A percentile compares a stretch with the other conserved stretches of the same genome.
phyloP scores from a whole-genome alignment of 495 filamentous ascomycete genomes.

The Daldinia grandis region DNA sequence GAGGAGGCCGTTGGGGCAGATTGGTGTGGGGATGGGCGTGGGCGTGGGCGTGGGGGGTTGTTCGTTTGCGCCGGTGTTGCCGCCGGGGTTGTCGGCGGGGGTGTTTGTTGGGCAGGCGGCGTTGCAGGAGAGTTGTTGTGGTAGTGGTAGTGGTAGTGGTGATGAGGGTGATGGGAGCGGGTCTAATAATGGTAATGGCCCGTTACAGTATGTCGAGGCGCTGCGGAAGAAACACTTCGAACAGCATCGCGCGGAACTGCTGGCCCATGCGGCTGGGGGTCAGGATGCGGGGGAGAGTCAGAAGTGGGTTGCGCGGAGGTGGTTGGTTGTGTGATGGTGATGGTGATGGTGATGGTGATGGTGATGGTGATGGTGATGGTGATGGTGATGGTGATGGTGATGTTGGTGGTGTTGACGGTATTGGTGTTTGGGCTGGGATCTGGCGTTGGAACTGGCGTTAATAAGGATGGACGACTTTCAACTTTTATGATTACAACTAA shows the following conservation, averaged over 20 bases:
- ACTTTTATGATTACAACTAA: too few relatives aligned
- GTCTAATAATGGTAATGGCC: slow-evolving; percentile 32
- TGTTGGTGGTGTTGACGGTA: background rate
- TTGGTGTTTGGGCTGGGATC: background rate
- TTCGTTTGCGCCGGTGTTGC: slow-evolving; percentile 1
- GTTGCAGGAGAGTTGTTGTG: background rate
- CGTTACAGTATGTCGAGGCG: slow-evolving; percentile 51
- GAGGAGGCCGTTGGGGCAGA: background rate
- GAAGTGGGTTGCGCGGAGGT: slow-evolving; percentile 39
- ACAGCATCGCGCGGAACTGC: slow-evolving; percentile 46
- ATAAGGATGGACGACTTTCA: too few relatives aligned
- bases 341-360: background rate
- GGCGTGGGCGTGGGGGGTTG: background rate
- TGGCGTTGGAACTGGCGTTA: too few relatives aligned
- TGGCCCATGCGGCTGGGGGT: slow-evolving; percentile 47
- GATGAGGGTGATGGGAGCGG: background rate
- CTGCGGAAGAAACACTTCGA: slow-evolving; percentile 52
- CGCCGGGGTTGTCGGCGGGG: slow-evolving; percentile 6
- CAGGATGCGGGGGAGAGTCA: slow-evolving; percentile 32
- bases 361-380: background rate
- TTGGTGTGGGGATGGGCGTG: background rate
- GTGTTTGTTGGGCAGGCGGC: slow-evolving; percentile 32
- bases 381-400: background rate
- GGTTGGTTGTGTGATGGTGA: slow-evolving; percentile 38
- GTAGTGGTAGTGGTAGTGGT: background rate